A percentile compares a stretch with the other conserved stretches of the same genome.
Conservation (phyloP, 805 yeast species). For the Kluyveromyces siamensis region DNA sequence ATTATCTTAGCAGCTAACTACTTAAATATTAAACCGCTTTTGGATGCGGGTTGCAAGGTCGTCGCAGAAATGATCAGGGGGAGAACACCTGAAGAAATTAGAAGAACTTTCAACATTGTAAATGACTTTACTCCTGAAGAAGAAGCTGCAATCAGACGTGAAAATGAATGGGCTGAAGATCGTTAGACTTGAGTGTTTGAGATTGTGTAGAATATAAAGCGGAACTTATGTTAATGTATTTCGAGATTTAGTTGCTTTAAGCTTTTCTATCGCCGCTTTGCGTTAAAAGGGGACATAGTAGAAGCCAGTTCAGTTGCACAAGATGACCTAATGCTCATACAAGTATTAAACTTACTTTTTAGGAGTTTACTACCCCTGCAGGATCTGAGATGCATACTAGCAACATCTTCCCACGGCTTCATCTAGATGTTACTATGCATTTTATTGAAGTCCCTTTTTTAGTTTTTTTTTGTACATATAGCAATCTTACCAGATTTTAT, state of each 20-base stretch:
- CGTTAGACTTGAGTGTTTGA: conserved; percentile 32
- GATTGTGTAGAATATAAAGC: neutral
- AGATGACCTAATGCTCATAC: too few relatives aligned
- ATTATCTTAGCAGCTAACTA: conserved; percentile 77
- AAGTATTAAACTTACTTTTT: too few relatives aligned
- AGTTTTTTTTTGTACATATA: neutral
- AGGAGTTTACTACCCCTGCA: too few relatives aligned
- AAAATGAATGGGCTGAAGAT: conserved; percentile 88
- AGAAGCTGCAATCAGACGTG: conserved; percentile 80
- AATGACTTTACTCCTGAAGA: conserved; percentile 83
- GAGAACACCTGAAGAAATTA: conserved; percentile 69
- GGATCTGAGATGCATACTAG: too few relatives aligned
- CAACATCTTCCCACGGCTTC: too few relatives aligned
- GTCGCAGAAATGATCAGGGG: conserved; percentile 81
- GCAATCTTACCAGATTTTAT: neutral
- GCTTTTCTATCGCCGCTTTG: neutral
- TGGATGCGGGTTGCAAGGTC: conserved; percentile 72
- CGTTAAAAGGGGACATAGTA: too few relatives aligned
- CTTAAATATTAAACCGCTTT: conserved; percentile 61
- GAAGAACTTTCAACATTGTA: conserved; percentile 71
- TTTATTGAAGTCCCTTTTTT: neutral
- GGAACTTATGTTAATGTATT: neutral
- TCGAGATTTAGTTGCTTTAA: neutral
- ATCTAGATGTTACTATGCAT: too few relatives aligned
- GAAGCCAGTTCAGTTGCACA: too few relatives aligned